phyloP scores from a whole-genome alignment of 441 rosid genomes.

The Geranium incanum region DNA sequence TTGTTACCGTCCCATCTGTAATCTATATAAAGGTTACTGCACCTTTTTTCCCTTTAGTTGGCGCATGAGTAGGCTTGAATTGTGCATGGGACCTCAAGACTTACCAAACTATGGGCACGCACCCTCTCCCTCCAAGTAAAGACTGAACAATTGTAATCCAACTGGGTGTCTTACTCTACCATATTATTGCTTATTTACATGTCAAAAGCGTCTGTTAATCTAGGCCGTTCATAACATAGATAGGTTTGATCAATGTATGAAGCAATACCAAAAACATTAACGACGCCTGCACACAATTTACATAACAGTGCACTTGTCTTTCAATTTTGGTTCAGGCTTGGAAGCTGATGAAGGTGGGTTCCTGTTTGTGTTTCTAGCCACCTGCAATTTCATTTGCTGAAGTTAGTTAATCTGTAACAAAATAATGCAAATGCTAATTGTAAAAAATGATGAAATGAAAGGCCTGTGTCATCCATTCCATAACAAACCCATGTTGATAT shows the following conservation, averaged over 20 bases:
- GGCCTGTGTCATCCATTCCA: not conserved
- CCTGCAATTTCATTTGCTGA: slow-evolving; percentile 35
- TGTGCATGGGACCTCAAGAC: not conserved
- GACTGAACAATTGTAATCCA: not conserved
- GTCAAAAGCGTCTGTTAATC: not conserved
- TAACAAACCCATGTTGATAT: not conserved
- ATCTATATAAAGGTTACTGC: not conserved
- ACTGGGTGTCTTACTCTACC: not conserved
- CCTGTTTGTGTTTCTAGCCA: slow-evolving; percentile 46
- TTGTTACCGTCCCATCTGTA: not conserved
- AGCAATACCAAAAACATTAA: slow-evolving; percentile 28
- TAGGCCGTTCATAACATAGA: too few species aligned
- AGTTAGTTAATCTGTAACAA: not conserved
- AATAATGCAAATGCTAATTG: not conserved
- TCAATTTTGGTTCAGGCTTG: slow-evolving; percentile 57
- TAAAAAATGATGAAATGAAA: not conserved
- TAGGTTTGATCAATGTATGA: slow-evolving; percentile 11
- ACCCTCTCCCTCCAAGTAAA: not conserved
- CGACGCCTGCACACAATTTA: slow-evolving; percentile 31
- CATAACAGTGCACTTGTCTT: slow-evolving; percentile 82
- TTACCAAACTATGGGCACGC: too few species aligned
- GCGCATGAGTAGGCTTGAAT: not conserved
- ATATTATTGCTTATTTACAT: slow-evolving; percentile 5
- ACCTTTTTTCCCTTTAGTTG: not conserved
- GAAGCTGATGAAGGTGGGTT: slow-evolving; percentile 41